These are phyloP conservation scores for Phytophthora kernoviae DNA, from an alignment of 352 stramenopile genomes.

Conservation along the genomic window DNA sequence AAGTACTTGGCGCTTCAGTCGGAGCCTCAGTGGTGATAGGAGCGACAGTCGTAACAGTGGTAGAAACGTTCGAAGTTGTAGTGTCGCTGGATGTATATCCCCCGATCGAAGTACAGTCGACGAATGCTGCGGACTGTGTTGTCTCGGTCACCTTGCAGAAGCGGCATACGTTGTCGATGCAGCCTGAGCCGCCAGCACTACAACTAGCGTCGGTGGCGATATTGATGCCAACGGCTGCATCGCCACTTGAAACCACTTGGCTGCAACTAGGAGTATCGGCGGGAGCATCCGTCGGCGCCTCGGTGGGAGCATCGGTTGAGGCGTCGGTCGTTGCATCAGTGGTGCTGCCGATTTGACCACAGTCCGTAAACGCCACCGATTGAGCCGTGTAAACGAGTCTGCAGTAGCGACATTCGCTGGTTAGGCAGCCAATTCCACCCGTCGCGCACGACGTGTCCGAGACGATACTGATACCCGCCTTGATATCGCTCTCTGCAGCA, in stretches of 20 bases:
- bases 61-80: slow-evolving; percentile 7
- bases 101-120: slow-evolving; percentile 21
- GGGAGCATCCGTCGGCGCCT: neutral
- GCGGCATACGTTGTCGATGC: slow-evolving; percentile 44
- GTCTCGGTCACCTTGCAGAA: slow-evolving; percentile 41
- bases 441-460: slow-evolving; percentile 26
- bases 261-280: slow-evolving; percentile 15
- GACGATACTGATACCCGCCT: slow-evolving; percentile 37
- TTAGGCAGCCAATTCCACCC: slow-evolving; percentile 40
- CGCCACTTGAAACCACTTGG: slow-evolving; percentile 20
- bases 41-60: slow-evolving; percentile 1
- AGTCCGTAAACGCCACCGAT: slow-evolving; percentile 34
- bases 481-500: slow-evolving; percentile 18
- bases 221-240: slow-evolving; percentile 39
- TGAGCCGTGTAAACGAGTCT: slow-evolving; percentile 25
- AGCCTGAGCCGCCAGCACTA: slow-evolving; percentile 37
- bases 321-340: slow-evolving; percentile 3
- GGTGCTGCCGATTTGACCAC: slow-evolving; percentile 10
- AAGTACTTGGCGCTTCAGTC: slow-evolving; percentile 6
- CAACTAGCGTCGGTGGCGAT: slow-evolving; percentile 40
- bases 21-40: slow-evolving; percentile 7
- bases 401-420: slow-evolving; percentile 38
- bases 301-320: slow-evolving; percentile 1
- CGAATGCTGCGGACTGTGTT: slow-evolving; percentile 28
- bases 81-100: neutral